A percentile compares a stretch with the other conserved stretches of the same genome.
Evolutionary conservation across 176 grass and related monocot species (phyloP).

Genomic region (Luzula sylvatica): DNA sequence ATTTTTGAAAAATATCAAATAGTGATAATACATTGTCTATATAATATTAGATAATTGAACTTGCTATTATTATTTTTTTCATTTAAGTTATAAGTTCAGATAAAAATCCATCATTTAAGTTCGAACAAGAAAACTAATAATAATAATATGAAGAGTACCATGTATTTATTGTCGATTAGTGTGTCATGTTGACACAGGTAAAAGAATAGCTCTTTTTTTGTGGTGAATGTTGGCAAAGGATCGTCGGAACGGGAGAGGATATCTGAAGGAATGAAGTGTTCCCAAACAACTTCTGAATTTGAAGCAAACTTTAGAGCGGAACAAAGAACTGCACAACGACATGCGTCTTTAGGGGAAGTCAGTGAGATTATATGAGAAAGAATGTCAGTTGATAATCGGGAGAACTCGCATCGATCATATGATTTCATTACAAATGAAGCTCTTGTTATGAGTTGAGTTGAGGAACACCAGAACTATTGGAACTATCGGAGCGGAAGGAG

Average conservation of each 20-base stretch:
- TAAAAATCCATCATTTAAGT: too few relatives aligned
- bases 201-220: conserved; percentile 8
- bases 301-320: neutral
- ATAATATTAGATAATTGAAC: too few relatives aligned
- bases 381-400: neutral
- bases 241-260: neutral
- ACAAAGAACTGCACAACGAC: neutral
- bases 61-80: too few relatives aligned
- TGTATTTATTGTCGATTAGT: neutral
- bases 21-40: too few relatives aligned
- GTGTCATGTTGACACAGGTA: neutral
- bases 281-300: conserved; percentile 1
- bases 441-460: too few relatives aligned
- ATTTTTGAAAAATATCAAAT: too few relatives aligned
- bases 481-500: too few relatives aligned
- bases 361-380: conserved; percentile 11
- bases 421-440: neutral
- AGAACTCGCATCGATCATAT: conserved; percentile 7
- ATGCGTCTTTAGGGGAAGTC: conserved; percentile 6
- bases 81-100: too few relatives aligned
- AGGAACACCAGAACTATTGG: too few relatives aligned
- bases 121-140: too few relatives aligned
- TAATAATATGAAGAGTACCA: neutral
- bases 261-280: neutral
- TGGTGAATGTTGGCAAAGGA: neutral